Evolutionary conservation across 805 yeast genomes (phyloP).

Genomic region (Cyberlindnera mississippiensis): DNA sequence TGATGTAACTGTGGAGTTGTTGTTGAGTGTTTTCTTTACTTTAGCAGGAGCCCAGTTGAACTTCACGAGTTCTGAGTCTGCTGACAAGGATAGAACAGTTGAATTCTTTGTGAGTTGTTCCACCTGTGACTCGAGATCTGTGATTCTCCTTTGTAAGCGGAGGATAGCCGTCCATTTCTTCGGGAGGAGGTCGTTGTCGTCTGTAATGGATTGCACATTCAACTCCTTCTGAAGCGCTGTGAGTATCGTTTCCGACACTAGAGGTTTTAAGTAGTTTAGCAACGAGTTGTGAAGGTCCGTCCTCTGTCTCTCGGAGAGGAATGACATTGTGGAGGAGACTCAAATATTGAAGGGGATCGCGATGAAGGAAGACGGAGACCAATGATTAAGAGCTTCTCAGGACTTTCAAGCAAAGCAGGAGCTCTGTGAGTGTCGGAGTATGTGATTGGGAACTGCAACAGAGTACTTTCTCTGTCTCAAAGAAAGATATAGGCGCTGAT

Average conservation of each 20-base stretch:
- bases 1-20: conserved; percentile 52
- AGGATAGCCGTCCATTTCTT: conserved; percentile 88
- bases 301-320: conserved; percentile 41
- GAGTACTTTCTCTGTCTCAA: too few species aligned
- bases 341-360: too few species aligned
- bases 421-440: background rate
- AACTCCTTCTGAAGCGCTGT: conserved; percentile 22
- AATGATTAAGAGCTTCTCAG: too few species aligned
- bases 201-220: conserved; percentile 19
- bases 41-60: conserved; percentile 27
- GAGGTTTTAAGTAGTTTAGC: conserved; percentile 43
- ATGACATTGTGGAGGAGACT: too few species aligned
- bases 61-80: conserved; percentile 14
- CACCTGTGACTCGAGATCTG: conserved; percentile 63
- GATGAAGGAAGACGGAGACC: too few species aligned
- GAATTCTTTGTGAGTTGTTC: conserved; percentile 44
- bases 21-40: conserved; percentile 23
- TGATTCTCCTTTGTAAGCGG: conserved; percentile 67
- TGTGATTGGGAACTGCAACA: too few species aligned
- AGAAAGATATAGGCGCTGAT: too few species aligned
- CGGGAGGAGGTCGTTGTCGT: conserved; percentile 42
- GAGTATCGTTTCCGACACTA: conserved; percentile 12
- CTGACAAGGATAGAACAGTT: conserved; percentile 30
- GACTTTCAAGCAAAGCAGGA: too few species aligned
- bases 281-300: conserved; percentile 45